phyloP scores from a whole-genome alignment of 1,284 basidiomycete species.

The Melampsora americana region DNA sequence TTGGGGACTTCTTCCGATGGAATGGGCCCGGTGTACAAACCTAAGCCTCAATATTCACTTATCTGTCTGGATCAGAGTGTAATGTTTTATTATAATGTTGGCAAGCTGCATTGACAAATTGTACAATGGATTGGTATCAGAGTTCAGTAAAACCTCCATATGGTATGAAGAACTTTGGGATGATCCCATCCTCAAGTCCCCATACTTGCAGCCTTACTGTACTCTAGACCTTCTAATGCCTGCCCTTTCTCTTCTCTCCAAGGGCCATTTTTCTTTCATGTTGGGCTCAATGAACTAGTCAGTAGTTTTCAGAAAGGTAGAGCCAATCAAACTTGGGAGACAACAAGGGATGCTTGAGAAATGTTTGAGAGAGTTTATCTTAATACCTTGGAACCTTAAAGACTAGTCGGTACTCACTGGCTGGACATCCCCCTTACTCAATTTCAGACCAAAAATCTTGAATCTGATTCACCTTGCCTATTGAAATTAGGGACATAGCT shows the following conservation, averaged over 20 bases:
- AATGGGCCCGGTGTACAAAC: too few relatives aligned
- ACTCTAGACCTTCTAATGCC: not conserved
- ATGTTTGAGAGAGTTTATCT: not conserved
- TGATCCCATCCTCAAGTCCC: not conserved
- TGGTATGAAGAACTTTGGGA: not conserved
- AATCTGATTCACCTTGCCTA: not conserved
- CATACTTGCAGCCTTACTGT: not conserved
- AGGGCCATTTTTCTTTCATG: not conserved
- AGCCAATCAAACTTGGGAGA: not conserved
- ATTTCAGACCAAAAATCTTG: not conserved
- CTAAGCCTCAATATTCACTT: too few relatives aligned
- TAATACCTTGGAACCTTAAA: not conserved
- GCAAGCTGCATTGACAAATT: not conserved
- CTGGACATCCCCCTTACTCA: too few relatives aligned
- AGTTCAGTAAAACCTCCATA: not conserved
- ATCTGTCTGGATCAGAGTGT: too few relatives aligned
- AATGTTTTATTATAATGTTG: not conserved
- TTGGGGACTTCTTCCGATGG: too few relatives aligned
- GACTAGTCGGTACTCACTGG: not conserved
- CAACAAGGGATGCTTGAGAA: not conserved
- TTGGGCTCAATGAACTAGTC: not conserved
- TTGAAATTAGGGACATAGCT: not conserved
- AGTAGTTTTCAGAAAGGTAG: not conserved
- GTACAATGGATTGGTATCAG: not conserved
- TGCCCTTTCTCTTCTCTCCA: not conserved